A percentile compares a stretch with the other conserved stretches of the same genome.
phyloP scores from a whole-genome alignment of 352 stramenopile species.

The Pilasporangium apinafurcum region DNA sequence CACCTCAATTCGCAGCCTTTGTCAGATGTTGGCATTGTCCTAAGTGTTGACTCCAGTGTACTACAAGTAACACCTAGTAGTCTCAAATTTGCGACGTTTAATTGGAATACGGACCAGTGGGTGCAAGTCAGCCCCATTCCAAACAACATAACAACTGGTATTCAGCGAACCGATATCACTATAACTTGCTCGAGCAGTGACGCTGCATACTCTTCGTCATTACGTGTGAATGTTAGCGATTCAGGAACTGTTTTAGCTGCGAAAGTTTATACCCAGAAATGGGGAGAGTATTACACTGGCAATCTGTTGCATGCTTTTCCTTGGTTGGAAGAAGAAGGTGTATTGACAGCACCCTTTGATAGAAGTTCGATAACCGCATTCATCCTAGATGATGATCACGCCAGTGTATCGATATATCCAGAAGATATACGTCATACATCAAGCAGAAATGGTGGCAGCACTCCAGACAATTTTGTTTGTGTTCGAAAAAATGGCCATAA shows the following conservation, averaged over 20 bases:
- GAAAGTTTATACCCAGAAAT: constrained; percentile 41
- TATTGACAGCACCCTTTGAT: constrained; percentile 35
- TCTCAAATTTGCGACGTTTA: constrained; percentile 33
- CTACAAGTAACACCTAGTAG: constrained; percentile 14
- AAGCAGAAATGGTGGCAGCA: constrained; percentile 3
- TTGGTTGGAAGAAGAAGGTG: constrained; percentile 32
- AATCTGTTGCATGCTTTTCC: constrained; percentile 40
- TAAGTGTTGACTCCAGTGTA: constrained; percentile 9
- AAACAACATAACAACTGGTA: constrained; percentile 25
- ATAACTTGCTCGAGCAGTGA: constrained; percentile 30
- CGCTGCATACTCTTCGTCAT: constrained; percentile 21
- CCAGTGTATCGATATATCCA: constrained; percentile 19
- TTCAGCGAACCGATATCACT: constrained; percentile 26
- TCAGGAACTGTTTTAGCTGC: constrained; percentile 26
- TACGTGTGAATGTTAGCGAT: constrained; percentile 13
- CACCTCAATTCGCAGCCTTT: constrained; percentile 43
- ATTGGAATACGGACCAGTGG: constrained; percentile 29
- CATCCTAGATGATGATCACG: constrained; percentile 49
- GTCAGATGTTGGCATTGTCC: constrained; percentile 24
- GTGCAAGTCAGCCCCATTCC: constrained; percentile 22
- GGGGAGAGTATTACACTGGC: constrained; percentile 46
- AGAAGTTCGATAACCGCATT: constrained; percentile 19
- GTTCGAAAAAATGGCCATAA: constrained; percentile 33
- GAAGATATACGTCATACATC: constrained; percentile 30
- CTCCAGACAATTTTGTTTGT: constrained; percentile 25